A percentile compares a stretch with the other conserved stretches of the same genome.
Evolutionary conservation across 345 rosid species (phyloP).

Genomic region (Camelina sativa): DNA sequence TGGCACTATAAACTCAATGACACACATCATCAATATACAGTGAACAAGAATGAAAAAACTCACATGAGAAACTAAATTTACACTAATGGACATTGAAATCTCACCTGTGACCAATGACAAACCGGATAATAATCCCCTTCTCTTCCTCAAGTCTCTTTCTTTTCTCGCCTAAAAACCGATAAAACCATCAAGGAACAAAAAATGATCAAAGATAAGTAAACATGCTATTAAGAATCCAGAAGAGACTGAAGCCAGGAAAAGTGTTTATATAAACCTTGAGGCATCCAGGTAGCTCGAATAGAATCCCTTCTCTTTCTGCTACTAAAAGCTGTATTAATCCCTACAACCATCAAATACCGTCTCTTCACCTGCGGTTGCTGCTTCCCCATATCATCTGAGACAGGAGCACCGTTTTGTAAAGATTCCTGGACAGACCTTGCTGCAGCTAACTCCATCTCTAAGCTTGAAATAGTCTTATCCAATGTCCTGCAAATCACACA

Average conservation of each 20-base stretch:
- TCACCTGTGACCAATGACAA: constrained; percentile 93
- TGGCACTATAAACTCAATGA: constrained; percentile 59
- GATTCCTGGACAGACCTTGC: constrained; percentile 86
- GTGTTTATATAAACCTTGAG: constrained; percentile 63
- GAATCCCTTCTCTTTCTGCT: constrained; percentile 96
- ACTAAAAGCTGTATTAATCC: constrained; percentile 95
- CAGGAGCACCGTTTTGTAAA: constrained; percentile 69
- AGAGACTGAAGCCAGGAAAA: neutral
- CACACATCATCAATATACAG: constrained; percentile 4
- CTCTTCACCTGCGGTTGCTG: constrained; percentile 54
- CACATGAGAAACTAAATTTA: neutral
- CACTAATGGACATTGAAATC: constrained; percentile 1
- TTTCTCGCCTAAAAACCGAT: constrained; percentile 66
- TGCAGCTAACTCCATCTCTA: constrained; percentile 98
- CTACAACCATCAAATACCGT: constrained; percentile 85
- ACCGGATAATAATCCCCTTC: constrained; percentile 85
- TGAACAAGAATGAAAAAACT: neutral
- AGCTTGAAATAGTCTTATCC: constrained; percentile 90
- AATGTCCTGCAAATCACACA: constrained; percentile 58
- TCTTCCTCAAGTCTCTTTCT: constrained; percentile 89
- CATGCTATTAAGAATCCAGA: neutral
- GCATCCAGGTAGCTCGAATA: constrained; percentile 95
- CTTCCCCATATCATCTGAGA: constrained; percentile 58
- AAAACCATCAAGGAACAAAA: constrained; percentile 23
- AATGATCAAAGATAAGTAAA: neutral